Percentiles rank a stretch among this genome's conserved stretches.
These are phyloP conservation scores for Arthrobotrys megalospora DNA, from an alignment of 2,329 filamentous ascomycete species.

Conservation along the genomic window DNA sequence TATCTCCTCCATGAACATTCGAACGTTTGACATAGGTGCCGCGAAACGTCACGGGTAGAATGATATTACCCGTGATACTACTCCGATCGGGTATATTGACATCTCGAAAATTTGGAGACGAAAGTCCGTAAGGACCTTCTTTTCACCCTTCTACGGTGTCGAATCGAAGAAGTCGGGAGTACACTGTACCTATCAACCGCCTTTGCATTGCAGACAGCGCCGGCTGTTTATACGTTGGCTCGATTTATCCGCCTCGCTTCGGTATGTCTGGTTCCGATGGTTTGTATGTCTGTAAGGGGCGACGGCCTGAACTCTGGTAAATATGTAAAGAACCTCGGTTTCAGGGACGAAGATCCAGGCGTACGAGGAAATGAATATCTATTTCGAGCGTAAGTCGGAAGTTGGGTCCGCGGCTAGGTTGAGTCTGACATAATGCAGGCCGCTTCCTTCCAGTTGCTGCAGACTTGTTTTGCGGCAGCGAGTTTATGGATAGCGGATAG, in stretches of 20 bases:
- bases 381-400: background rate
- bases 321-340: constrained; percentile 16
- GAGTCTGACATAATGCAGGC: background rate
- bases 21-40: background rate
- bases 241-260: constrained; percentile 50
- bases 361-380: background rate
- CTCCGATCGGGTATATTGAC: background rate
- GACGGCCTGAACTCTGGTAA: background rate
- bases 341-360: constrained; percentile 38
- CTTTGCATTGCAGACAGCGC: too few relatives aligned
- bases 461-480: too few relatives aligned
- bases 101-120: background rate
- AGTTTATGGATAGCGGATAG: too few relatives aligned
- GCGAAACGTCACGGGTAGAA: background rate
- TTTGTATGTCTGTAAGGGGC: constrained; percentile 2
- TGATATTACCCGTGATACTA: background rate
- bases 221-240: constrained; percentile 9
- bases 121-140: background rate
- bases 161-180: too few relatives aligned
- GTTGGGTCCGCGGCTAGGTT: background rate
- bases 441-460: too few relatives aligned
- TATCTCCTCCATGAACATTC: background rate
- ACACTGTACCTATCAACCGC: too few relatives aligned
- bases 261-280: constrained; percentile 39
- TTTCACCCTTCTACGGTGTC: background rate